phyloP scores from a whole-genome alignment of 768 basidiomycete species.

The Panus rudis region DNA sequence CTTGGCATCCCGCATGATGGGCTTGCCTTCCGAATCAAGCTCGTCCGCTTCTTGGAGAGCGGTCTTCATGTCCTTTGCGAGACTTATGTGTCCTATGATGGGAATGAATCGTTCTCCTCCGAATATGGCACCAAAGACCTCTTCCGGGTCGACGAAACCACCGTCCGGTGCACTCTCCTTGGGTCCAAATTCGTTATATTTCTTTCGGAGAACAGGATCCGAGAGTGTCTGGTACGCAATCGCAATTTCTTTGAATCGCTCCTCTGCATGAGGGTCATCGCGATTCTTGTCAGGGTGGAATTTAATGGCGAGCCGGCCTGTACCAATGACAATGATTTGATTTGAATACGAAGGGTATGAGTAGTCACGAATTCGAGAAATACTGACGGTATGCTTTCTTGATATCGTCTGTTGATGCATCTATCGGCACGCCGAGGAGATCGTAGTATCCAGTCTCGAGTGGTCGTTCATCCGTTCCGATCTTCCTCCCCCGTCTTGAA shows the following conservation, averaged over 20 bases:
- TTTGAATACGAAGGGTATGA: neutral
- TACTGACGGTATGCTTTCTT: constrained; percentile 83
- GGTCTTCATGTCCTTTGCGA: constrained; percentile 89
- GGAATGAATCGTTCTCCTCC: constrained; percentile 82
- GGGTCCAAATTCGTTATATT: constrained; percentile 89
- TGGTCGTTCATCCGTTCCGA: constrained; percentile 83
- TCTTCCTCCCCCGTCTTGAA: constrained; percentile 63
- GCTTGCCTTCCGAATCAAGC: constrained; percentile 39
- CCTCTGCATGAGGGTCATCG: constrained; percentile 77
- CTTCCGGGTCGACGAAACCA: constrained; percentile 81
- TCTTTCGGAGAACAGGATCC: constrained; percentile 64
- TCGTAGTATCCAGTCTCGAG: constrained; percentile 92
- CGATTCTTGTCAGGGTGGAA: constrained; percentile 92
- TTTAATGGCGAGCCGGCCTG: constrained; percentile 82
- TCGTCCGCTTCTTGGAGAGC: constrained; percentile 85
- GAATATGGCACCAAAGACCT: constrained; percentile 69
- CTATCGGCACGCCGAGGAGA: constrained; percentile 65
- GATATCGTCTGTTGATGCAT: constrained; percentile 76
- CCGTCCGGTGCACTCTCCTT: constrained; percentile 80
- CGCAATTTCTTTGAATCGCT: constrained; percentile 86
- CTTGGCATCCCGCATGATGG: constrained; percentile 42
- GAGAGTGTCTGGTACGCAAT: constrained; percentile 86
- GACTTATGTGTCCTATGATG: constrained; percentile 83
- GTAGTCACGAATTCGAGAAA: neutral
- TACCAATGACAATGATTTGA: neutral